Base-by-base conservation (phyloP, 2,329 filamentous ascomycete species). In the Sordariomycetes sp. region DNA sequence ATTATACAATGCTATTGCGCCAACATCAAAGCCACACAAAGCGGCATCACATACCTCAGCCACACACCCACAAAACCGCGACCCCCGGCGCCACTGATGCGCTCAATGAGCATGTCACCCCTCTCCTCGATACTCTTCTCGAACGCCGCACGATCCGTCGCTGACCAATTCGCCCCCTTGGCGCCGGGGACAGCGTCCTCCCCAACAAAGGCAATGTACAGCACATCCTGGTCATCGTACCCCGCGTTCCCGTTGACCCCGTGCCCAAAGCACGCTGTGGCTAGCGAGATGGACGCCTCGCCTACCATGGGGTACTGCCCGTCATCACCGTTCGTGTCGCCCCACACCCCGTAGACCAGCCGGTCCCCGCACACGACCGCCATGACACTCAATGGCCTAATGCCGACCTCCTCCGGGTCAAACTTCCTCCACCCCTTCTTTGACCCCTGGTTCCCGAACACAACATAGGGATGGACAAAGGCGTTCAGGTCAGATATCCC, bases 151-250 rank as follows among this genome's bases (percentile, higher is more conserved):
- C 69, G 76, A 60, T 66, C 74, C 7, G 65, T 64, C 0, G 81
- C 79, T 10, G 69, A 68, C 82, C 82, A 86, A 34, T 75, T 69
- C 0, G 82, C 82, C 22, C 72, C 73, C 2, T 67, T 64, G 13
- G 70, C 67, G 1, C 81, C 81, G 0, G 81, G 80, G 0, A 84
- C 78, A 1, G 83, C 81, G 6, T 78, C 74, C 0, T 66, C 58
- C 1, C 81, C 81, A 0, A 71, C 71, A 63, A 86, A 86, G 0
- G 79, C 83, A 54, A 86, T 72, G 65, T 79, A 86, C 39, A 86
- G 66, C 0, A 86, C 79, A 65, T 86, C 81, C 36, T 80, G 73
- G 17, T 70, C 67, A 48, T 73, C 73, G 65, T 85, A 76, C 1
- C 83, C 82, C 57, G 67, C 71, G 64, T 83, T 69, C 2, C 82